Base-by-base conservation (phyloP, 352 stramenopile genomes). In the Chrysophaeum taylorii region DNA sequence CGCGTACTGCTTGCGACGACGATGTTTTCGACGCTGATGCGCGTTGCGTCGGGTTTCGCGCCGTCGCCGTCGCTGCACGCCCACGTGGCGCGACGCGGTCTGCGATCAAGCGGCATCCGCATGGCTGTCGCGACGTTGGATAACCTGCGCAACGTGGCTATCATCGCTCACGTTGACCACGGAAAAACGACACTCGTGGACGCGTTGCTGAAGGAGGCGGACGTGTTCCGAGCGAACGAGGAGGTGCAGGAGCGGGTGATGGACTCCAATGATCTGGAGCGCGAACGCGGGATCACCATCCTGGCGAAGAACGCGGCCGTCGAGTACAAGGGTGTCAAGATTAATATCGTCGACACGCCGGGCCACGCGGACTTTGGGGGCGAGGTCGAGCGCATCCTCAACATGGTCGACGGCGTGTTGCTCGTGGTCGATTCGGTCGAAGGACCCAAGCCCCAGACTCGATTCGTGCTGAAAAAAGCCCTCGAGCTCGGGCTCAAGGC, bases 391-490 rank as follows among this genome's bases (percentile, higher is more conserved):
- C 90, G 93, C 70, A 96, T 98, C 61, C 78, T 98, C 45, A 97
- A 93, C 77, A 98, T 98, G 94, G 93, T 96, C 70, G 94, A 99
- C 79, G 94, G 94, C 53, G 93, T 98, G 33, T 83, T 98, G 48
- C 85, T 99, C 29, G 88, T 99, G 7, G 95, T 99, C 15, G 94
- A 98, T 76, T 85, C 77, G 68, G 85, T 92, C 14, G 87, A 93
- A 66, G 87, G 87, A 48, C 87, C 87, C 15, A 92, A 92, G 73
- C 96, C 94, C 21, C 94, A 99, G 79, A 99, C 95, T 71, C 92
- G 97, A 68, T 99, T 98, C 77, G 95, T 99, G 62, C 82, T 98
- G 53, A 96, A 96, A 68, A 99, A 99, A 84, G 95, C 94, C n/a
- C 83, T 99, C n/a, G 86, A 94, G 74, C 85, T 89, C 38, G 92